Base-by-base conservation (phyloP, 805 yeast genomes). In the Suhomyces sp. region DNA sequence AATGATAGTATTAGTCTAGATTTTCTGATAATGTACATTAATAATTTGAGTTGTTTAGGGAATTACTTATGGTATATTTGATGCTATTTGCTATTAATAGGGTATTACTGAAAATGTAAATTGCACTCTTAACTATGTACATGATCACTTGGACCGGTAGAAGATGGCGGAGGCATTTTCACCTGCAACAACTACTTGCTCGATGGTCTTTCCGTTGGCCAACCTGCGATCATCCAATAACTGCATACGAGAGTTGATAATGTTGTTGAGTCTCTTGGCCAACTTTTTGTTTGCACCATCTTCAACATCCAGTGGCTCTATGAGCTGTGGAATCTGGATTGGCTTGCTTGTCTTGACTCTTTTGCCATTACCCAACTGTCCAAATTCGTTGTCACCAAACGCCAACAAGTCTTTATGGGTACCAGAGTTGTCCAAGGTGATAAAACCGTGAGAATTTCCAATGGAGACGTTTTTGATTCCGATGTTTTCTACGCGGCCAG, bases 311-410 rank as follows among this genome's bases (percentile, higher is more conserved):
- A 53, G 53, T 4, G 91, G 89, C 62, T 85, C 89, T 17, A 85
- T 58, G 17, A 86, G 63, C 17, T 76, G 71, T 5, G 90, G 89
- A 27, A 84, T 63, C 7, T 70, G 64, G 0, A 66, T 49, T 0
- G 94, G 93, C 54, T 71, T 72, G 25, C 84, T 73, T 17, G 77
- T 66, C 63, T 86, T 86, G 53, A 79, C 78, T 41, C 79, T 75
- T 61, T 86, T 87, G 25, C 97, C 96, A 61, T 84, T 89, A 10
- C 96, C 97, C 43, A 89, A 76, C 69, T 93, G 97, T 21, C 93
- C 96, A 59, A 57, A 74, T 61, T 84, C 87, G 67, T 92, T 93
- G 43, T 83, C 86, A 21, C 99, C 99, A 90, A 96, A 90, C 4
- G 73, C 79, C 37, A 86, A 65, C 19, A 90, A 86, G 61, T 86